Conservation (phyloP, 2,329 filamentous ascomycete genomes). For the Botrytis cinerea region DNA sequence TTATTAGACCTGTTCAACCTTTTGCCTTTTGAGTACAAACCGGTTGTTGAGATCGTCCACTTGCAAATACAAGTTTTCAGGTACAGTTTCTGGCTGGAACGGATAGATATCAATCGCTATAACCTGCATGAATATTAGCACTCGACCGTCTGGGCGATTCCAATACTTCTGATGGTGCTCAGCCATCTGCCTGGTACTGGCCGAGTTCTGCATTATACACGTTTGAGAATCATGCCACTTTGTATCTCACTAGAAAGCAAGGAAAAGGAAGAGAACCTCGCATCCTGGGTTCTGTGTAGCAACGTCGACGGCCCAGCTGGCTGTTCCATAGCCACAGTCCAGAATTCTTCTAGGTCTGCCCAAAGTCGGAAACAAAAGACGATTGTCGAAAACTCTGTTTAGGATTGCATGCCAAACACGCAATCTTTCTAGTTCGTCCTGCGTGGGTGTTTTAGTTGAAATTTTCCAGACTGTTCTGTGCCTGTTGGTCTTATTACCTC, state of each 20-base stretch:
- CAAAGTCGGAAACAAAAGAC: slow-evolving; percentile 70
- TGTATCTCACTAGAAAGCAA: not conserved
- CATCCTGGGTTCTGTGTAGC: slow-evolving; percentile 64
- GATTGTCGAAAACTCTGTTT: slow-evolving; percentile 63
- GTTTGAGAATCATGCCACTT: not conserved
- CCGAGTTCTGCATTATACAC: not conserved
- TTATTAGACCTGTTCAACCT: slow-evolving; percentile 15
- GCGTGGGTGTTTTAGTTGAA: slow-evolving; percentile 18
- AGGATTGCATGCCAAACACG: slow-evolving; percentile 65
- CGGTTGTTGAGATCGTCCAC: slow-evolving; percentile 70
- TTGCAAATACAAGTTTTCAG: slow-evolving; percentile 61
- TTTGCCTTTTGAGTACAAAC: slow-evolving; percentile 43
- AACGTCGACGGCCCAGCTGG: slow-evolving; percentile 68
- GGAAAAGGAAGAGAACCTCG: slow-evolving; percentile 52
- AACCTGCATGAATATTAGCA: slow-evolving; percentile 52
- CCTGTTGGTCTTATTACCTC: slow-evolving; percentile 54
- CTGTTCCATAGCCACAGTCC: slow-evolving; percentile 74
- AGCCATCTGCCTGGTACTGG: not conserved
- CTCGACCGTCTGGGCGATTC: not conserved
- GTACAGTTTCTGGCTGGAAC: slow-evolving; percentile 64
- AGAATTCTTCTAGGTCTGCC: slow-evolving; percentile 59
- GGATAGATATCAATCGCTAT: slow-evolving; percentile 72
- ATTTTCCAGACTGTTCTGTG: not conserved
- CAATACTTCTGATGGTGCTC: not conserved
- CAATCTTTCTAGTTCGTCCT: slow-evolving; percentile 70